These are phyloP conservation scores for Sclerotinia spermophila DNA, from an alignment of 2,329 filamentous ascomycete genomes.

Conservation along the genomic window DNA sequence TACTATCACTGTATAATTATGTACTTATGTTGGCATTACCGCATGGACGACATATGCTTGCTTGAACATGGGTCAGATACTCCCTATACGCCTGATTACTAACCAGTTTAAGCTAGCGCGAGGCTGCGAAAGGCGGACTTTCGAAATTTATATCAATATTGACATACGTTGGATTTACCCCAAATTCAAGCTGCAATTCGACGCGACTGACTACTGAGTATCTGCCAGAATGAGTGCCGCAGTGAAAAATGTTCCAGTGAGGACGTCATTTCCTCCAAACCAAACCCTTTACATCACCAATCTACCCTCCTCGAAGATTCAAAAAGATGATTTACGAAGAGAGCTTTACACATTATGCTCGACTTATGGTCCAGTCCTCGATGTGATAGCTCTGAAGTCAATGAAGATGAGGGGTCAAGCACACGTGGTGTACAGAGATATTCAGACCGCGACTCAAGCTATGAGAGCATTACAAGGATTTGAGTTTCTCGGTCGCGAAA, in stretches of 20 bases:
- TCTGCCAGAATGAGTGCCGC: conserved; percentile 9
- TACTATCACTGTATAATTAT: conserved; percentile 65
- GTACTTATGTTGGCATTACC: conserved; percentile 19
- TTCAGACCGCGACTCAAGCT: conserved; percentile 88
- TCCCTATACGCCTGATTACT: not conserved
- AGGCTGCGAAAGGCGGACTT: conserved; percentile 15
- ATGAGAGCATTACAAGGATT: conserved; percentile 86
- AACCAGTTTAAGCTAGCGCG: conserved; percentile 12
- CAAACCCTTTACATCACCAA: conserved; percentile 88
- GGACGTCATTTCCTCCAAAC: conserved; percentile 54
- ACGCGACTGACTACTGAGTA: not conserved
- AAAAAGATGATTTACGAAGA: conserved; percentile 81
- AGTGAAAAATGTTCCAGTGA: not conserved
- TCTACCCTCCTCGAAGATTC: conserved; percentile 79
- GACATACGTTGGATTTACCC: not conserved
- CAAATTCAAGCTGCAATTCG: not conserved
- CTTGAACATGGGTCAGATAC: conserved; percentile 9
- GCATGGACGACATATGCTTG: conserved; percentile 14
- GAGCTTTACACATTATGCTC: conserved; percentile 91
- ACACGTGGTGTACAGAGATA: conserved; percentile 84
- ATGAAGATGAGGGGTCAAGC: conserved; percentile 94
- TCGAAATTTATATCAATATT: conserved; percentile 12
- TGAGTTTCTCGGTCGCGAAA: conserved; percentile 76
- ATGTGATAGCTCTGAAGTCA: conserved; percentile 86
- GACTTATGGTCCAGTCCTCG: conserved; percentile 87